Evolutionary conservation across 2,329 filamentous ascomycete genomes (phyloP).

Genomic region (Beauveria asiatica): DNA sequence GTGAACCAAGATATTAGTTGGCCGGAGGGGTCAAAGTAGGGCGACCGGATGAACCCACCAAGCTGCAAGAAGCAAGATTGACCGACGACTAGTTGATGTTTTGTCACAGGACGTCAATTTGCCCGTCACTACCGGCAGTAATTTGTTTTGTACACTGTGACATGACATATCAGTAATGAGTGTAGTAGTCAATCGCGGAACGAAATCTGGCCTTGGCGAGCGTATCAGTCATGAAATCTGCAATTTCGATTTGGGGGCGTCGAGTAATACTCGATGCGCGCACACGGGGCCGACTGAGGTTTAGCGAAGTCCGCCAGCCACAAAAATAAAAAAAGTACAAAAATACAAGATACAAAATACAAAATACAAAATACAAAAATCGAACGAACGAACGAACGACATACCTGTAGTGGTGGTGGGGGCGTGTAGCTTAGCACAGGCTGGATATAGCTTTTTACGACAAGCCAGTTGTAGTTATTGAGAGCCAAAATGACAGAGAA

Average conservation of each 20-base stretch:
- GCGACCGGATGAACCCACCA: background rate
- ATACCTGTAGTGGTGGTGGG: background rate
- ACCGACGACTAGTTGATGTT: background rate
- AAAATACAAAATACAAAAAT: background rate
- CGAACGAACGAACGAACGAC: background rate
- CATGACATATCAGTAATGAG: background rate
- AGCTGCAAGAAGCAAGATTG: background rate
- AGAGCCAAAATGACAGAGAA: background rate
- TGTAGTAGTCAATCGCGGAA: background rate
- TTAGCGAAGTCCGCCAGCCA: constrained; percentile 9
- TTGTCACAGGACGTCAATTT: background rate
- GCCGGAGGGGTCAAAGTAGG: background rate
- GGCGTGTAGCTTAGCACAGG: background rate
- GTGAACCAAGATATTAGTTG: background rate
- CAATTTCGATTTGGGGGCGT: background rate
- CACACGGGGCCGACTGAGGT: background rate
- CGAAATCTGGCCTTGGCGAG: background rate
- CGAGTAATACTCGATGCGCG: background rate
- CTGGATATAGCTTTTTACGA: background rate
- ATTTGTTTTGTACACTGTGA: background rate
- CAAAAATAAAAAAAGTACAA: background rate
- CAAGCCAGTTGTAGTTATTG: background rate
- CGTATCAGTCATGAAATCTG: background rate
- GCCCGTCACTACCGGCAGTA: background rate
- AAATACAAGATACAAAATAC: no score